phyloP scores from a whole-genome alignment of 1,284 basidiomycete genomes.

The Heterobasidion annosum region DNA sequence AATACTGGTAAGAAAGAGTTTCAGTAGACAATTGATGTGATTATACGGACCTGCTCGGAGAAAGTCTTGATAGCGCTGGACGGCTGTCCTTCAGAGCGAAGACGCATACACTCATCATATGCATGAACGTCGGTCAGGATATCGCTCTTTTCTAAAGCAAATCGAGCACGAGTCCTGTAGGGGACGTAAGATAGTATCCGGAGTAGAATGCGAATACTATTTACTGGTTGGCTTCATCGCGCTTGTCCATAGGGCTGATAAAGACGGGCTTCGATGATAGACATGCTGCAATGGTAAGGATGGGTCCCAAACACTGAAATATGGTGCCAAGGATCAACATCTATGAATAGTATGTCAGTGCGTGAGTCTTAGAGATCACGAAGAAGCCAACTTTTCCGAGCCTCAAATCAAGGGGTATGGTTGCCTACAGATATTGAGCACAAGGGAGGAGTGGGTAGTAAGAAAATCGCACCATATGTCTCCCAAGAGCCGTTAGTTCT shows the following conservation, averaged over 20 bases:
- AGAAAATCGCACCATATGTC: constrained; percentile 55
- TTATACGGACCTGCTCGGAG: constrained; percentile 60
- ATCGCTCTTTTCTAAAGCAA: constrained; percentile 74
- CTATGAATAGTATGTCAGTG: constrained; percentile 23
- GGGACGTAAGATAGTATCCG: not conserved
- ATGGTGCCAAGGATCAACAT: constrained; percentile 82
- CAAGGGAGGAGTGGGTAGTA: not conserved
- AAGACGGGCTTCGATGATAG: constrained; percentile 88
- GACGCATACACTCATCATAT: constrained; percentile 56
- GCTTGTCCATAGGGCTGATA: constrained; percentile 70
- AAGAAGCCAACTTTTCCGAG: constrained; percentile 61
- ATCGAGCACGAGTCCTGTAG: constrained; percentile 58
- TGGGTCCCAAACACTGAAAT: constrained; percentile 71
- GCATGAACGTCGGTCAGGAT: constrained; percentile 78
- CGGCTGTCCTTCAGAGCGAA: constrained; percentile 42
- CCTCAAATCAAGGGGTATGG: constrained; percentile 84
- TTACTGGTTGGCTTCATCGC: constrained; percentile 71
- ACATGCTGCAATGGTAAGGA: constrained; percentile 77
- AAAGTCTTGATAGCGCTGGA: constrained; percentile 48
- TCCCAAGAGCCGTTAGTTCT: constrained; percentile 75
- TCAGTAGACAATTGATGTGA: not conserved
- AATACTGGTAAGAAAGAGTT: too few species aligned
- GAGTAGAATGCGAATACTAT: constrained; percentile 11
- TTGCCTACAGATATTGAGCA: constrained; percentile 35
- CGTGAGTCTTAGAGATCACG: not conserved